Evolutionary conservation across 1,139 yeast species (phyloP).

Genomic region (Diutina sp.): DNA sequence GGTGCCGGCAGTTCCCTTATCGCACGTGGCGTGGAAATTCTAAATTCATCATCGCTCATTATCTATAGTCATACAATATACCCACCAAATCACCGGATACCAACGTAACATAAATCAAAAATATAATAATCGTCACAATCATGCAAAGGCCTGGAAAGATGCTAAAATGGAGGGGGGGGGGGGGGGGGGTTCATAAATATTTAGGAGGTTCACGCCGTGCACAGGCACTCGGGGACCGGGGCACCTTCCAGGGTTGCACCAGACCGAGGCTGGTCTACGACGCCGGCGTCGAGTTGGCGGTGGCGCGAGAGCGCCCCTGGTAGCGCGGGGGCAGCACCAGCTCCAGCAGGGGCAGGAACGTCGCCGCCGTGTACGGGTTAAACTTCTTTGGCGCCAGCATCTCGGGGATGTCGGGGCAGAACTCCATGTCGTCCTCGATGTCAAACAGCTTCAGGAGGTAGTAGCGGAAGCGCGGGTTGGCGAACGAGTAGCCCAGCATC

Average conservation of each 20-base stretch:
- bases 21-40: not conserved
- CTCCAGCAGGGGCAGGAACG: conserved; percentile 30
- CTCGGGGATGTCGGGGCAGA: conserved; percentile 44
- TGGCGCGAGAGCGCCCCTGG: not conserved
- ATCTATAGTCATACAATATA: not conserved
- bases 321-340: not conserved
- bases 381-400: conserved; percentile 17
- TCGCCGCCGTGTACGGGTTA: conserved; percentile 47
- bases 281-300: not conserved
- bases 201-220: no score
- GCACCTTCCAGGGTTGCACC: not conserved
- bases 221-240: not conserved
- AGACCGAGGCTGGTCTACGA: not conserved
- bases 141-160: not conserved
- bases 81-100: not conserved
- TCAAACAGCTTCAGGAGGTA: conserved; percentile 49
- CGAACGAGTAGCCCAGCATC: conserved; percentile 21
- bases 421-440: conserved; percentile 52
- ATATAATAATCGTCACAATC: not conserved
- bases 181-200: no score
- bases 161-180: not conserved
- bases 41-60: not conserved
- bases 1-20: not conserved
- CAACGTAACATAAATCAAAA: not conserved
- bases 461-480: conserved; percentile 31